These are phyloP conservation scores for Hericium alpestre DNA, from an alignment of 768 basidiomycete species.

Conservation along the genomic window DNA sequence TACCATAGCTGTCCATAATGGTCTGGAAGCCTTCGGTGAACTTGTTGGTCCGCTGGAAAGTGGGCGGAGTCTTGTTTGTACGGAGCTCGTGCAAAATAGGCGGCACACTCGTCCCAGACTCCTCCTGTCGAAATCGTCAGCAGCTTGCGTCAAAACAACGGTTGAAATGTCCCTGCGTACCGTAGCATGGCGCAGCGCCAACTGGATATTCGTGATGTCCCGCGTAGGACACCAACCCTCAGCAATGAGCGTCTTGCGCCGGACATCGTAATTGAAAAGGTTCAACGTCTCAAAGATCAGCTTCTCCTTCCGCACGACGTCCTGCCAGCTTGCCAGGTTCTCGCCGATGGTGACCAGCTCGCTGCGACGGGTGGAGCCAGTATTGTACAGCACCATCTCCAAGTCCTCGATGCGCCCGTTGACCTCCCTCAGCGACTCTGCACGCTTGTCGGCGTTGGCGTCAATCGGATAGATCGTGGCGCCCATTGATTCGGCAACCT, in stretches of 20 bases:
- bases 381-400: conserved; percentile 82
- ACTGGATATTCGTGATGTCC: conserved; percentile 79
- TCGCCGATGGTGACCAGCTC: conserved; percentile 84
- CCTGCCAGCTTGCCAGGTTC: conserved; percentile 79
- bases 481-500: conserved; percentile 98
- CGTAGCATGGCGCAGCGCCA: conserved; percentile 81
- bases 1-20: conserved; percentile 97
- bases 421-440: conserved; percentile 83
- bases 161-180: conserved; percentile 24
- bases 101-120: conserved; percentile 84
- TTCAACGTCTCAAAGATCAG: conserved; percentile 93
- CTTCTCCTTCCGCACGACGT: conserved; percentile 92
- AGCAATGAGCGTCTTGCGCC: conserved; percentile 89
- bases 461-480: conserved; percentile 96
- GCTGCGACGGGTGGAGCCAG: conserved; percentile 66
- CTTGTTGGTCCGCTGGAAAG: conserved; percentile 88
- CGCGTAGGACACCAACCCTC: conserved; percentile 97
- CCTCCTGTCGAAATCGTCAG: conserved; percentile 39
- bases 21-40: conserved; percentile 96
- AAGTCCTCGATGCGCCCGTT: conserved; percentile 84
- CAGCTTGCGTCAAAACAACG: background rate
- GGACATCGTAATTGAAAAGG: conserved; percentile 87
- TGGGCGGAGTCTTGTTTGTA: conserved; percentile 88
- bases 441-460: conserved; percentile 84
- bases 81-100: conserved; percentile 86